Conservation (phyloP, 441 rosid genomes). For the Brassica hybrid region DNA sequence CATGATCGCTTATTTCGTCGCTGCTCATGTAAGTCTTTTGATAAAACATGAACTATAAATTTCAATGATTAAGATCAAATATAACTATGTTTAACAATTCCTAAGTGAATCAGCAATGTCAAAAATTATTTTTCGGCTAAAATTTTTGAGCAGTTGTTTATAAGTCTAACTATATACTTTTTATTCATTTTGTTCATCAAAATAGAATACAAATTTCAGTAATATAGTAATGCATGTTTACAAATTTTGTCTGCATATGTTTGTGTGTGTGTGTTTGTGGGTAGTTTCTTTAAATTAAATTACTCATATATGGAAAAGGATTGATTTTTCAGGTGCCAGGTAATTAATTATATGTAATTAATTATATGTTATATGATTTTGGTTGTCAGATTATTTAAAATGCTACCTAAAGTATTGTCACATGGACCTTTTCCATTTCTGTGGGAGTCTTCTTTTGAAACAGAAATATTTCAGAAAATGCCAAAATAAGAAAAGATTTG, state of each 20-base stretch:
- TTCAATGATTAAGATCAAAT: too few species aligned
- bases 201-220: not conserved
- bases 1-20: slow-evolving; percentile 91
- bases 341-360: not conserved
- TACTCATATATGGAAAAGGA: not conserved
- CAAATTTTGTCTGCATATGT: not conserved
- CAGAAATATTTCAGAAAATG: slow-evolving; percentile 23
- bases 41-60: not conserved
- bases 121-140: not conserved
- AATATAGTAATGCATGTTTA: not conserved
- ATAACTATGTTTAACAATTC: not conserved
- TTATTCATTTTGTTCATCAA: not conserved
- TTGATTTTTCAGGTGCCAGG: slow-evolving; percentile 16
- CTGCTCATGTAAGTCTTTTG: slow-evolving; percentile 77
- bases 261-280: not conserved
- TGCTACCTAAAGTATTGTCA: slow-evolving; percentile 27
- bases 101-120: not conserved
- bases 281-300: not conserved
- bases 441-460: slow-evolving; percentile 27
- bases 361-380: slow-evolving; percentile 1
- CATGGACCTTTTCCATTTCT: slow-evolving; percentile 42
- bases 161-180: not conserved
- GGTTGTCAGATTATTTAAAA: slow-evolving; percentile 9
- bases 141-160: not conserved
- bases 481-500: slow-evolving; percentile 41